phyloP scores from a whole-genome alignment of 2,329 filamentous ascomycete species.

The Lasiodiplodia hormozganensis region DNA sequence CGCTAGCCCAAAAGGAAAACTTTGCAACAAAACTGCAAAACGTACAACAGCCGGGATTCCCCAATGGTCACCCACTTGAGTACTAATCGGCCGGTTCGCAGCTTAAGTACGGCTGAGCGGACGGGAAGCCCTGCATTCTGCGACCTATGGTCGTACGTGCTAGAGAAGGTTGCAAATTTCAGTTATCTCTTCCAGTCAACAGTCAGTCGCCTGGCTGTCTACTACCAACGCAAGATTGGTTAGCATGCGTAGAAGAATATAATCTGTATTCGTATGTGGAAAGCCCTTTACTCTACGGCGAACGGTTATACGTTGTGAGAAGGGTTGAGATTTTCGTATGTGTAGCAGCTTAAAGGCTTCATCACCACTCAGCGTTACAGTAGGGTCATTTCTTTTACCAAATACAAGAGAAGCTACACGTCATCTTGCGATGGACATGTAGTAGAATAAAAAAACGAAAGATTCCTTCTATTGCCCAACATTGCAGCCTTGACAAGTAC shows the following conservation, averaged over 20 bases:
- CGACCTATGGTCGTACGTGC: conserved; percentile 14
- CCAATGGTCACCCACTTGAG: conserved; percentile 8
- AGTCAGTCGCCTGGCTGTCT: not conserved
- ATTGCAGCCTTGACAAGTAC: not conserved
- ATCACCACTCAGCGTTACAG: too few species aligned
- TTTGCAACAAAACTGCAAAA: not conserved
- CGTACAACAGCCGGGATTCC: conserved; percentile 8
- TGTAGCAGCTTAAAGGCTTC: too few species aligned
- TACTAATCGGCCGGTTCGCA: conserved; percentile 13
- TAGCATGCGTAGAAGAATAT: too few species aligned
- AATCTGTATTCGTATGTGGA: too few species aligned
- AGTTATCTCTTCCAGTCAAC: not conserved
- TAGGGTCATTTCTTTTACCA: too few species aligned
- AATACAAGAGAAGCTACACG: too few species aligned
- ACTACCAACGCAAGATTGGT: not conserved
- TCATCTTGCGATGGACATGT: too few species aligned
- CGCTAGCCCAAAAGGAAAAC: conserved; percentile 37
- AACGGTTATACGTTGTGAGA: too few species aligned
- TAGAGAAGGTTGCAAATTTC: not conserved
- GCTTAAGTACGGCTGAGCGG: conserved; percentile 1
- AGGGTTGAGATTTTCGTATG: too few species aligned
- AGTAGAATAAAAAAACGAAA: not conserved
- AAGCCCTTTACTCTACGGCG: too few species aligned
- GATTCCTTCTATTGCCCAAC: not conserved
- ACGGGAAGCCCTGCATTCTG: conserved; percentile 3